Conservation (phyloP, 805 yeast genomes). For the Diddensiella caesifluorescens region DNA sequence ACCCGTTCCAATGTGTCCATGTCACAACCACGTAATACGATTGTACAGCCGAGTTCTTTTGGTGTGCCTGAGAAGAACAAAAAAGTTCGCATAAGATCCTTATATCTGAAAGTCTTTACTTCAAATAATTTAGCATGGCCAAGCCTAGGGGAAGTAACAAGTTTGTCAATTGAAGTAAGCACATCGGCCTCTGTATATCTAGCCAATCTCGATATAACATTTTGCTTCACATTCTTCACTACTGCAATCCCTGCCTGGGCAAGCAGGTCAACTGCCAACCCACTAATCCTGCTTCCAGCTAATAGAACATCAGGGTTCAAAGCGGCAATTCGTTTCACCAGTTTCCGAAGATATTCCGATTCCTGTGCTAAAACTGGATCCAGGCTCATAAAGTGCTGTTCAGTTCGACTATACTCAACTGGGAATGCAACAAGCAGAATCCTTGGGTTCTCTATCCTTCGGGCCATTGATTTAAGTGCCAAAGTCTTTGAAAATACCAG, state of each 20-base stretch:
- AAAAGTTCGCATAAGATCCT: slow-evolving; percentile 54
- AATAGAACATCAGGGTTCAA: slow-evolving; percentile 74
- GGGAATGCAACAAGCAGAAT: slow-evolving; percentile 85
- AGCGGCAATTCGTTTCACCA: slow-evolving; percentile 72
- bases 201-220: slow-evolving; percentile 72
- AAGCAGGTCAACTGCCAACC: slow-evolving; percentile 67
- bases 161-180: slow-evolving; percentile 76
- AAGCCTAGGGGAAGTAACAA: slow-evolving; percentile 63
- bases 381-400: slow-evolving; percentile 70
- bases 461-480: slow-evolving; percentile 76
- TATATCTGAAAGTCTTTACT: slow-evolving; percentile 57
- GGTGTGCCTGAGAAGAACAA: slow-evolving; percentile 77
- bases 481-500: slow-evolving; percentile 76
- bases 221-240: slow-evolving; percentile 72
- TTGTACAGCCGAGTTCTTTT: slow-evolving; percentile 69
- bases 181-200: slow-evolving; percentile 79
- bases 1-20: slow-evolving; percentile 56
- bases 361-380: slow-evolving; percentile 86
- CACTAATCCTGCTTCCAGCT: slow-evolving; percentile 75
- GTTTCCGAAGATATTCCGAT: slow-evolving; percentile 70
- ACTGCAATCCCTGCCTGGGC: slow-evolving; percentile 77
- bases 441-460: slow-evolving; percentile 56
- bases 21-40: slow-evolving; percentile 77
- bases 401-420: slow-evolving; percentile 67
- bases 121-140: slow-evolving; percentile 74